phyloP scores from a whole-genome alignment of 1,139 yeast genomes.

The Pneumocystis canis region DNA sequence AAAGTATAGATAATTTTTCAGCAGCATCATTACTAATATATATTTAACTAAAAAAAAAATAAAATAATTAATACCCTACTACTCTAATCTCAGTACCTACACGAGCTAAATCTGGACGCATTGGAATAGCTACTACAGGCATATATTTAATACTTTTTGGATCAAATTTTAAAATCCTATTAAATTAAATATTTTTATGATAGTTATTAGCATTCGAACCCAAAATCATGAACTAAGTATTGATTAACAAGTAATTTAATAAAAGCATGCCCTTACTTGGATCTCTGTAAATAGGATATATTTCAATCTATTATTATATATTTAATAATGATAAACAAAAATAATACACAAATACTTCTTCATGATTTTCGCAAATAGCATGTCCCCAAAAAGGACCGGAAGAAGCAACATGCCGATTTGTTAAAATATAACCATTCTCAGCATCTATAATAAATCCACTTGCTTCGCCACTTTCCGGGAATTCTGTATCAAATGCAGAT shows the following conservation, averaged over 20 bases:
- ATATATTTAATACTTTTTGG: conserved; percentile 60
- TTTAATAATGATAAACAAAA: conserved; percentile 28
- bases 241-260: not conserved
- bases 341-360: conserved; percentile 72
- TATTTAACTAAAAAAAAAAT: not conserved
- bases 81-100: conserved; percentile 89
- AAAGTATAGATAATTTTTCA: conserved; percentile 72
- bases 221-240: conserved; percentile 65
- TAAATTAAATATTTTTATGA: conserved; percentile 6
- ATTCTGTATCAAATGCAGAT: conserved; percentile 75
- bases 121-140: conserved; percentile 47
- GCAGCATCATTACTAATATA: conserved; percentile 61
- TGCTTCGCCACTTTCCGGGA: conserved; percentile 72
- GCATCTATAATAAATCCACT: conserved; percentile 93
- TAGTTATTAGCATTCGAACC: conserved; percentile 26
- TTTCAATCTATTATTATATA: not conserved
- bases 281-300: not conserved
- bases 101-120: conserved; percentile 68
- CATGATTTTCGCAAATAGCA: conserved; percentile 87
- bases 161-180: conserved; percentile 52
- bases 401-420: conserved; percentile 35
- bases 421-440: conserved; percentile 61
- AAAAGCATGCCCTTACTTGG: not conserved
- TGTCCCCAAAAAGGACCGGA: conserved; percentile 48
- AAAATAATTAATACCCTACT: conserved; percentile 38